Percentiles rank a stretch among this genome's conserved stretches.
Conservation (phyloP, 2,329 filamentous ascomycete genomes). For the Microsporum ferrugineum region DNA sequence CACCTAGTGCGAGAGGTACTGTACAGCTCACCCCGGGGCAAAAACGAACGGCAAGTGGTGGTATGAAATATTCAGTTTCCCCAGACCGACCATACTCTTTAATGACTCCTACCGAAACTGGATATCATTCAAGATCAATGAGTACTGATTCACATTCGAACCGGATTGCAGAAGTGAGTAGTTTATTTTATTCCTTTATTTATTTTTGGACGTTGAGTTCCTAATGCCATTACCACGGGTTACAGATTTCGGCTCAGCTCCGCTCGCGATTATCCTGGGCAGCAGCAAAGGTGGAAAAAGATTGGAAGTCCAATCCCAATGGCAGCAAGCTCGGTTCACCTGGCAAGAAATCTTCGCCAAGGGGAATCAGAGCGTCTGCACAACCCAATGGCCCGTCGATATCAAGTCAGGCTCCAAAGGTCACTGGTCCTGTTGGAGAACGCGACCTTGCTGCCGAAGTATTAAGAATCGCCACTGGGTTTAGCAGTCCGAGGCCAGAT, state of each 20-base stretch:
- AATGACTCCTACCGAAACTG: constrained; percentile 22
- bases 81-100: constrained; percentile 17
- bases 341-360: neutral
- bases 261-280: constrained; percentile 80
- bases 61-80: constrained; percentile 46
- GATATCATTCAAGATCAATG: constrained; percentile 57
- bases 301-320: constrained; percentile 54
- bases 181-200: constrained; percentile 7
- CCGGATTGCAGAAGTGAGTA: constrained; percentile 64
- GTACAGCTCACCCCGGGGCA: constrained; percentile 32
- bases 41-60: constrained; percentile 68
- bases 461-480: neutral
- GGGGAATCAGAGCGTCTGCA: neutral
- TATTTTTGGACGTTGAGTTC: constrained; percentile 12
- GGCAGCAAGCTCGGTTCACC: neutral
- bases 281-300: constrained; percentile 84
- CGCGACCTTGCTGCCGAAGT: neutral
- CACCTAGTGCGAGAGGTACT: constrained; percentile 6
- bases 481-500: neutral
- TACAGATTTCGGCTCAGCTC: constrained; percentile 63
- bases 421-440: neutral
- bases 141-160: constrained; percentile 57
- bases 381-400: neutral
- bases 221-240: neutral
- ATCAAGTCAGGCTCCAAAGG: neutral